Conservation (phyloP, 176 grass and related monocot genomes). For the Bothriochloa decipiens region DNA sequence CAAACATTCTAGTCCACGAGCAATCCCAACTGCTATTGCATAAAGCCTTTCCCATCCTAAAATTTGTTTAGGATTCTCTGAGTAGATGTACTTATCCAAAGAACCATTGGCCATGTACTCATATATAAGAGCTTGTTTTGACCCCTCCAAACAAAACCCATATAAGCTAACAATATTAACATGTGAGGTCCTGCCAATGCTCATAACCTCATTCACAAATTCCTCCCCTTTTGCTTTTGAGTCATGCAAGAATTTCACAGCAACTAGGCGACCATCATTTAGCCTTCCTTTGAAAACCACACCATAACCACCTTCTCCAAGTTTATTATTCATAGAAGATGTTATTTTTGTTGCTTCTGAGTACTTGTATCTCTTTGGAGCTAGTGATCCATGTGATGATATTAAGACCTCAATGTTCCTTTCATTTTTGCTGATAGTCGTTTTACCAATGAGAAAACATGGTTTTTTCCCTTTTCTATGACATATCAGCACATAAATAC, state of each 20-base stretch:
- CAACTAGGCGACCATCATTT: slow-evolving; percentile 47
- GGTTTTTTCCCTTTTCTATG: not conserved
- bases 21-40: slow-evolving; percentile 53
- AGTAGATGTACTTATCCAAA: slow-evolving; percentile 66
- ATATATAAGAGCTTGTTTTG: slow-evolving; percentile 62
- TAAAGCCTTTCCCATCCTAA: slow-evolving; percentile 60
- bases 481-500: slow-evolving; percentile 30
- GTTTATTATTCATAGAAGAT: slow-evolving; percentile 34
- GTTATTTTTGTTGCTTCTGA: slow-evolving; percentile 58
- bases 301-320: slow-evolving; percentile 71
- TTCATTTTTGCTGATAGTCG: not conserved
- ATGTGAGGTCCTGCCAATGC: slow-evolving; percentile 65
- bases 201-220: slow-evolving; percentile 65
- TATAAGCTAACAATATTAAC: slow-evolving; percentile 61
- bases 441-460: slow-evolving; percentile 8
- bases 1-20: slow-evolving; percentile 63
- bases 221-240: slow-evolving; percentile 55
- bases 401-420: slow-evolving; percentile 36
- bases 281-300: slow-evolving; percentile 53
- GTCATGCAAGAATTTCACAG: slow-evolving; percentile 60
- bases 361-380: slow-evolving; percentile 64
- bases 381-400: slow-evolving; percentile 37
- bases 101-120: slow-evolving; percentile 68
- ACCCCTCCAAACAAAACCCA: slow-evolving; percentile 56
- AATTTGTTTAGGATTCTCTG: slow-evolving; percentile 44